Conservation (phyloP, 805 yeast species). For the Monosporozyma unispora region DNA sequence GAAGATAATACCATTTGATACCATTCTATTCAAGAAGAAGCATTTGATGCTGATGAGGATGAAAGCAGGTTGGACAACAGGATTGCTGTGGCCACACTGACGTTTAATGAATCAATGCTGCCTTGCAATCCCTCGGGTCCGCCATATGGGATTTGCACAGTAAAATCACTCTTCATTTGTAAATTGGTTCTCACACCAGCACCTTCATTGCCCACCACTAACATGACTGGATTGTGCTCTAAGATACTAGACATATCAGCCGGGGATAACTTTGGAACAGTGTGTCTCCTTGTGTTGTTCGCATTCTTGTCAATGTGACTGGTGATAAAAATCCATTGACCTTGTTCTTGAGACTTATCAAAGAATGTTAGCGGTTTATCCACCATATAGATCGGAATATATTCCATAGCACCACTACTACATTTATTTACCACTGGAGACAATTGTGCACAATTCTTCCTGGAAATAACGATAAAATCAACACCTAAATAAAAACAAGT, state of each 20-base stretch:
- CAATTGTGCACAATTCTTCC: constrained; percentile 60
- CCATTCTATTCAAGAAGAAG: background rate
- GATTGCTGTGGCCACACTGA: constrained; percentile 80
- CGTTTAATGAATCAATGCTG: constrained; percentile 74
- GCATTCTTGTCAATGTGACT: constrained; percentile 35
- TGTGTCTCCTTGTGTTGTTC: constrained; percentile 28
- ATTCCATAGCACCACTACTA: constrained; percentile 78
- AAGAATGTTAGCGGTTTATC: constrained; percentile 56
- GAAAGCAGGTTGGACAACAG: constrained; percentile 34
- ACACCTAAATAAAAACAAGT: constrained; percentile 77
- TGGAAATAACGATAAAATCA: constrained; percentile 66
- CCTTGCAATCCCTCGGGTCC: constrained; percentile 5
- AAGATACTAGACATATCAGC: constrained; percentile 39
- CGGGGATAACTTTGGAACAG: constrained; percentile 30
- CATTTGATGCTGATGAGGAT: background rate
- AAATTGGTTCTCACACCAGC: constrained; percentile 66
- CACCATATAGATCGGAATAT: constrained; percentile 50
- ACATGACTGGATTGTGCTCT: constrained; percentile 46
- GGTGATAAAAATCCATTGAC: constrained; percentile 68
- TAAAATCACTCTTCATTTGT: constrained; percentile 45
- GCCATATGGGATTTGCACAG: constrained; percentile 30
- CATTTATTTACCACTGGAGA: constrained; percentile 75
- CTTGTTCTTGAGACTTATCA: constrained; percentile 38
- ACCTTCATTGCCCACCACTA: constrained; percentile 83
- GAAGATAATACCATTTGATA: background rate